These are phyloP conservation scores for Coemansia sp. DNA, from an alignment of 192 early-diverging fungal genomes.

Conservation along the genomic window DNA sequence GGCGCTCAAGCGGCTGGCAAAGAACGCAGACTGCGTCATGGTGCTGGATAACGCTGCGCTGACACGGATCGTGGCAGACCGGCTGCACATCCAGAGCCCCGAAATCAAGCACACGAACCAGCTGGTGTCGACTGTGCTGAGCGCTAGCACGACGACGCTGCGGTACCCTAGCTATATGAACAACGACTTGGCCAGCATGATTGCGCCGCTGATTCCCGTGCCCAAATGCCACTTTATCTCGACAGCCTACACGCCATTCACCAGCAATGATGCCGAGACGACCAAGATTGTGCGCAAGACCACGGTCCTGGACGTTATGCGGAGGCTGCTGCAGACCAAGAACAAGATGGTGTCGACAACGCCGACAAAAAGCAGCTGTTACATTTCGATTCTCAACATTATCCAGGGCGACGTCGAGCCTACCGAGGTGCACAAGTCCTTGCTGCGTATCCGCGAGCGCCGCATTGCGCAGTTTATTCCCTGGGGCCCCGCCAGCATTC, in stretches of 20 bases:
- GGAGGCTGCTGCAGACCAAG: constrained; percentile 92
- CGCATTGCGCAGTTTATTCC: constrained; percentile 95
- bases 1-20: constrained; percentile 83
- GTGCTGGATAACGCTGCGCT: constrained; percentile 96
- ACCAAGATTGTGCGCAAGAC: constrained; percentile 94
- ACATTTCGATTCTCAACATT: constrained; percentile 97
- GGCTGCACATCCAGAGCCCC: constrained; percentile 89
- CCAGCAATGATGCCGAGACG: constrained; percentile 85
- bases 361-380: constrained; percentile 90
- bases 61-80: constrained; percentile 86
- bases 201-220: constrained; percentile 96
- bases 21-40: constrained; percentile 93
- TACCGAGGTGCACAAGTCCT: constrained; percentile 97
- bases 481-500: constrained; percentile 98
- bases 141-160: constrained; percentile 91
- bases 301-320: constrained; percentile 97
- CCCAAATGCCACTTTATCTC: constrained; percentile 95
- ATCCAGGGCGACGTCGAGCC: constrained; percentile 99
- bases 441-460: constrained; percentile 92
- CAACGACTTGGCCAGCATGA: constrained; percentile 94
- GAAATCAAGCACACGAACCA: constrained; percentile 96
- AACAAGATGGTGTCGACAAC: constrained; percentile 96
- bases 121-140: constrained; percentile 98
- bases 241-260: constrained; percentile 96
- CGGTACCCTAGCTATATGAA: constrained; percentile 99